Conservation (phyloP, 305 asterid genomes). For the Stenogyne calaminthoides region DNA sequence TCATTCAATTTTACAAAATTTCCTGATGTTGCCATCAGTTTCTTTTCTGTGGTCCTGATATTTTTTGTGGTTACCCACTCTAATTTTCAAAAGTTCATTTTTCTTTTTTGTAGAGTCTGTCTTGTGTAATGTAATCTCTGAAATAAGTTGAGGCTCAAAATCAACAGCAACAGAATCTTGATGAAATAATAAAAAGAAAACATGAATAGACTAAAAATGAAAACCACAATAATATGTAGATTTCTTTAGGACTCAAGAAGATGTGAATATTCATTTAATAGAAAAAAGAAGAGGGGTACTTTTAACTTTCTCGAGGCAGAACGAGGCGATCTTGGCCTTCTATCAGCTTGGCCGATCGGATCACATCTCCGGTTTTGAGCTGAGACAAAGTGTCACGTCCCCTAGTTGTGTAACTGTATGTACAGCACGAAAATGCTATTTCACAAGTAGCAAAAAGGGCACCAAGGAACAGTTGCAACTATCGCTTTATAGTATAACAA, state of each 20-base stretch:
- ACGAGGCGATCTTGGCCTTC: constrained; percentile 88
- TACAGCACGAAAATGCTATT: constrained; percentile 19
- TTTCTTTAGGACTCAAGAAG: neutral
- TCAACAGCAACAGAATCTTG: neutral
- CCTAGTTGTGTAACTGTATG: constrained; percentile 64
- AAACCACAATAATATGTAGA: neutral
- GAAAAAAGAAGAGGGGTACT: neutral
- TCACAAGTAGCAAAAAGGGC: constrained; percentile 8
- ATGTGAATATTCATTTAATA: neutral
- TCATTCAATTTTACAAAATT: neutral
- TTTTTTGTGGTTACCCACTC: neutral
- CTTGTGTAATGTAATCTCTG: too few relatives aligned
- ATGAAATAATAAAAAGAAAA: neutral
- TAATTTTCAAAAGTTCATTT: too few relatives aligned
- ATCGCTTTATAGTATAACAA: too few relatives aligned
- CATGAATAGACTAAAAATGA: neutral
- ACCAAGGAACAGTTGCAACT: neutral
- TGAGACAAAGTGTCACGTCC: constrained; percentile 76
- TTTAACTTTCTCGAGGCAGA: constrained; percentile 54
- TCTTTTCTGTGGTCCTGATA: neutral
- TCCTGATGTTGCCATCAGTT: neutral
- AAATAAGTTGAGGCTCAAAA: neutral
- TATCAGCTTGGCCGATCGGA: constrained; percentile 77
- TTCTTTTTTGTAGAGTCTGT: too few relatives aligned
- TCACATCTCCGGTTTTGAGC: constrained; percentile 80